A percentile compares a stretch with the other conserved stretches of the same genome.
Conservation (phyloP, 2,329 filamentous ascomycete species). For the Nectriaceae sp. region DNA sequence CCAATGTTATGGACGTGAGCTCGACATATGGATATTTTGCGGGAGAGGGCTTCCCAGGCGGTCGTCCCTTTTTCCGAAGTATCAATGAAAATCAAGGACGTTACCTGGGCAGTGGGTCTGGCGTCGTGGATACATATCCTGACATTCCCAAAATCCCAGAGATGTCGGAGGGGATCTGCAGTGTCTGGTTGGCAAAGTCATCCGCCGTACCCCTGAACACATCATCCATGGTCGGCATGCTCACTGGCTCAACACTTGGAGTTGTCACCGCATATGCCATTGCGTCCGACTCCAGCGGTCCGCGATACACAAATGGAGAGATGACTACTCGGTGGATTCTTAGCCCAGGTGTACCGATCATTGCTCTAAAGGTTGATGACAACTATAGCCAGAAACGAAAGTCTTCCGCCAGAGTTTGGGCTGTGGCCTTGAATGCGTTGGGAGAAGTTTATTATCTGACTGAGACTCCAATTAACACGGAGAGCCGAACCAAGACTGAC, state of each 20-base stretch:
- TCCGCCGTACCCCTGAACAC: conserved; percentile 70
- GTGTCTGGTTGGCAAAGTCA: conserved; percentile 90
- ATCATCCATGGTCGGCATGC: conserved; percentile 75
- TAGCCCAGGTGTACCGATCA: conserved; percentile 89
- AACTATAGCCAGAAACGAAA: conserved; percentile 73
- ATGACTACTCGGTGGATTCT: conserved; percentile 87
- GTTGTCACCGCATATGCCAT: conserved; percentile 82
- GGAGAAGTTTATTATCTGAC: conserved; percentile 88
- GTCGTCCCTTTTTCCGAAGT: conserved; percentile 76
- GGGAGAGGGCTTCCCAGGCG: conserved; percentile 84
- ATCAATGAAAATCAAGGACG: conserved; percentile 74
- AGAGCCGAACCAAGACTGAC: conserved; percentile 50
- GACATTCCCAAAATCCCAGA: conserved; percentile 78
- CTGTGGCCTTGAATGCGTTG: conserved; percentile 89
- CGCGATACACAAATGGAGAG: conserved; percentile 70
- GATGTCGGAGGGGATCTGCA: conserved; percentile 70
- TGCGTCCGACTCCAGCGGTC: conserved; percentile 58
- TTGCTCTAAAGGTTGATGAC: conserved; percentile 82
- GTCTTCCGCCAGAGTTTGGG: conserved; percentile 75
- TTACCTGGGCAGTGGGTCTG: conserved; percentile 66
- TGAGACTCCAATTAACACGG: conserved; percentile 62
- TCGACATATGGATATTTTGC: conserved; percentile 81
- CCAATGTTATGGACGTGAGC: conserved; percentile 90
- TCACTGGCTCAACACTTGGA: conserved; percentile 82
- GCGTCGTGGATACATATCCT: conserved; percentile 61